Evolutionary conservation across 1,284 basidiomycete genomes (phyloP).

Genomic region (Marasmius oreades): DNA sequence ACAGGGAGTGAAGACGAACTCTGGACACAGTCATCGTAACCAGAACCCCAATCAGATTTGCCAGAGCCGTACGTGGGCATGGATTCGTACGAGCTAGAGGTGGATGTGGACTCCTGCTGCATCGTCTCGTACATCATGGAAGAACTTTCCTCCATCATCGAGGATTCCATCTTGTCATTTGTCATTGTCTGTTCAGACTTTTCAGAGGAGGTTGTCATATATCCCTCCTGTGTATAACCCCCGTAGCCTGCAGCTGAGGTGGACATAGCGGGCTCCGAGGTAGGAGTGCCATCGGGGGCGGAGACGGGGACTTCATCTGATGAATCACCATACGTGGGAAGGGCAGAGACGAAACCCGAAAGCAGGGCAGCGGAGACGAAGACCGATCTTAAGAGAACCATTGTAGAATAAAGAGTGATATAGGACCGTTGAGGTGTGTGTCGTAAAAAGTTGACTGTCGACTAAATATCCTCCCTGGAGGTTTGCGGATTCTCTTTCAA

Average conservation of each 20-base stretch:
- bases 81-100: conserved; percentile 25
- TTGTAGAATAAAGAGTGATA: conserved; percentile 39
- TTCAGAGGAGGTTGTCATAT: background rate
- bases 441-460: conserved; percentile 39
- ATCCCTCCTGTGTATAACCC: background rate
- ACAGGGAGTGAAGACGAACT: conserved; percentile 39
- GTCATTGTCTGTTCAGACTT: conserved; percentile 8
- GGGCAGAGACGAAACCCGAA: conserved; percentile 46
- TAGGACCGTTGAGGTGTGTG: conserved; percentile 44
- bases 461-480: conserved; percentile 53
- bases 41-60: conserved; percentile 51
- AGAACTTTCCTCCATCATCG: conserved; percentile 10
- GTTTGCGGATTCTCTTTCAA: conserved; percentile 62
- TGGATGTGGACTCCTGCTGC: background rate
- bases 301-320: conserved; percentile 33
- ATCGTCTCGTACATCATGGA: conserved; percentile 2
- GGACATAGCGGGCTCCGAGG: conserved; percentile 17
- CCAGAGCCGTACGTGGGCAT: conserved; percentile 65
- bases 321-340: conserved; percentile 43
- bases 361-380: conserved; percentile 50
- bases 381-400: conserved; percentile 53
- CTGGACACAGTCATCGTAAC: conserved; percentile 68
- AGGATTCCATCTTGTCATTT: conserved; percentile 2
- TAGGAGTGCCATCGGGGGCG: conserved; percentile 15
- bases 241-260: conserved; percentile 8